Percentiles rank a stretch among this genome's conserved stretches.
Conservation (phyloP, 78 protist genomes). For the Anaeramoeba flamelloides region DNA sequence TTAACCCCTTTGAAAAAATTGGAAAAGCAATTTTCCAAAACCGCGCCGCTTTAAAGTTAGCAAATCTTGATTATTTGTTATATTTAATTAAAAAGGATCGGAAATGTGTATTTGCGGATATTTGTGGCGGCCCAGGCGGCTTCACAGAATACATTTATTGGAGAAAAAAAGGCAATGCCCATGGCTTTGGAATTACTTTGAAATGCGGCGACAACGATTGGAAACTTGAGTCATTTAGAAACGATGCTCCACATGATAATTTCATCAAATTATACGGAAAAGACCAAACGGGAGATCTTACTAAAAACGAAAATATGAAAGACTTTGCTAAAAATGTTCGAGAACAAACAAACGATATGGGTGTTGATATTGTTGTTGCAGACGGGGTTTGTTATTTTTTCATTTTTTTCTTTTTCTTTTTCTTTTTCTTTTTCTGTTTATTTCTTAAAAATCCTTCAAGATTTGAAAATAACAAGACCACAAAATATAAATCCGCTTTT, state of each 20-base stretch:
- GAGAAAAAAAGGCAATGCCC: conserved; percentile 11
- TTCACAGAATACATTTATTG: conserved; percentile 61
- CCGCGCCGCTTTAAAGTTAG: conserved; percentile 79
- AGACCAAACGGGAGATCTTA: conserved; percentile 29
- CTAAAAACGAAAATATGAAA: conserved; percentile 29
- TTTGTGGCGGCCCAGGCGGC: conserved; percentile 84
- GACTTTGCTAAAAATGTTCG: conserved; percentile 24
- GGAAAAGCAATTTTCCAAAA: conserved; percentile 46
- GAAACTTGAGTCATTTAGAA: conserved; percentile 32
- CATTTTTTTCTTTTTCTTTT: conserved; percentile 4
- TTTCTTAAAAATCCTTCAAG: too few relatives aligned
- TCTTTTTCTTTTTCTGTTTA: neutral
- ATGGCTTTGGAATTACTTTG: conserved; percentile 49
- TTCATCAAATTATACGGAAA: conserved; percentile 44
- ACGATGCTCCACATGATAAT: conserved; percentile 35
- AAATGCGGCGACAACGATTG: conserved; percentile 39
- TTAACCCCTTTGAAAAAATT: conserved; percentile 18
- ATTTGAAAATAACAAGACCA: too few relatives aligned
- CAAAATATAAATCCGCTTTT: too few relatives aligned
- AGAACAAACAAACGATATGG: conserved; percentile 27
- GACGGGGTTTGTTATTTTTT: conserved; percentile 40
- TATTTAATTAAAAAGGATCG: neutral
- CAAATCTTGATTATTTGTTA: conserved; percentile 44
- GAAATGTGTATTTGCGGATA: conserved; percentile 27
- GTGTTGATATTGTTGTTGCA: conserved; percentile 44